phyloP scores from a whole-genome alignment of 208 protist species.

The Balamuthia mandrillaris region DNA sequence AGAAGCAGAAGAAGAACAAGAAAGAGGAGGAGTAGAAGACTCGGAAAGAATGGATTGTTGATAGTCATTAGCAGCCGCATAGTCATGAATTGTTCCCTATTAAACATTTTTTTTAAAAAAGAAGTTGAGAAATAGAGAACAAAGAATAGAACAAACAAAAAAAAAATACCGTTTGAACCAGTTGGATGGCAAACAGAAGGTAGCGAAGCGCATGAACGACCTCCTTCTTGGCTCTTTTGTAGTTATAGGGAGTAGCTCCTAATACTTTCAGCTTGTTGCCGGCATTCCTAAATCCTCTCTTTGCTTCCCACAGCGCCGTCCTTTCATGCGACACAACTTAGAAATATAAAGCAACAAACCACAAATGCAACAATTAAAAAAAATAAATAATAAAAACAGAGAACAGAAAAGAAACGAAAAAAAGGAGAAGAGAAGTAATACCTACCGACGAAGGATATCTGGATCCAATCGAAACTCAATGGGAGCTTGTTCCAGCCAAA shows the following conservation, averaged over 20 bases:
- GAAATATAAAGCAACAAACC: too few species aligned
- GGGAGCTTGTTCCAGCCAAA: background rate
- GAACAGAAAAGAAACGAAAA: background rate
- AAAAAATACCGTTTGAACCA: too few species aligned
- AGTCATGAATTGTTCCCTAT: too few species aligned
- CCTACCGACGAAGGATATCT: background rate
- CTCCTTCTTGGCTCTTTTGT: conserved; percentile 4
- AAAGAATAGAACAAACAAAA: too few species aligned
- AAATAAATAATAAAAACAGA: background rate
- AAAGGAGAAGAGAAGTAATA: background rate
- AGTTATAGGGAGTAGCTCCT: background rate
- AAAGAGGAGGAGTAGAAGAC: too few species aligned
- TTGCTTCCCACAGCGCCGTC: conserved; percentile 24
- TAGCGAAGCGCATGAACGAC: conserved; percentile 23
- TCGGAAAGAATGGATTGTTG: too few species aligned
- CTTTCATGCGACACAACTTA: background rate
- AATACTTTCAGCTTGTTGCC: background rate
- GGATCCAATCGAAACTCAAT: background rate
- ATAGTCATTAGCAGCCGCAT: too few species aligned
- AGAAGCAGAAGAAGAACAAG: too few species aligned
- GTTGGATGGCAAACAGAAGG: conserved; percentile 24
- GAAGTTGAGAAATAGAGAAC: too few species aligned
- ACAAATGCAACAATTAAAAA: too few species aligned
- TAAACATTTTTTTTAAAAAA: too few species aligned
- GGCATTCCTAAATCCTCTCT: background rate